Evolutionary conservation across 441 rosid species (phyloP), one percentile per base, ranked within the genome.

Genomic region (Populus hybrid): DNA sequence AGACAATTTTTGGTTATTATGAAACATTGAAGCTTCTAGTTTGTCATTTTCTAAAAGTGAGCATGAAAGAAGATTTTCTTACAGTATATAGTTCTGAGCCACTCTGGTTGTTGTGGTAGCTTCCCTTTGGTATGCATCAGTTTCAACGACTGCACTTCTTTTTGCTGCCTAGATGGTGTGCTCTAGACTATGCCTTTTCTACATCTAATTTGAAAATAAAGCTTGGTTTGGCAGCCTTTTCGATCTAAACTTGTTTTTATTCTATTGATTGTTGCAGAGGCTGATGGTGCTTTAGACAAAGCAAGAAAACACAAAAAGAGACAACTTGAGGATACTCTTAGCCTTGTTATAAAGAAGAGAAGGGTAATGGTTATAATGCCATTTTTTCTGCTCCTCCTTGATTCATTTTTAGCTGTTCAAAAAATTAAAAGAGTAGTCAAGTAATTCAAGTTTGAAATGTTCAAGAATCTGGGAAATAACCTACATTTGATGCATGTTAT

Each of bases 221-320:
- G 63, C 18, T 72, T 70, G 75, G 34, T 21, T 11, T 28, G 71
- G 63, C 72, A 19, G 61, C 70, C 40, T 53, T 72, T 75, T 34
- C 46, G 71, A 70, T 74, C 72, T 26, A 16, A 75, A 80, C 71
- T 64, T 71, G 53, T 36, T 75, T 35, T 7, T 71, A 32, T 78
- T 8, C 78, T 9, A 75, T 79, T 75, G 28, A 70, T 83, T 83
- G 84, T 53, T 88, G 83, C 84, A 95, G 99, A 93, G 88, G 97
- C 98, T 76, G 98, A 93, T 85, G 99, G 99, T 84, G 97, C 99
- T 61, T 81, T 95, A 82, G 99, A 95, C 87, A 95, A 95, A 89
- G 99, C 99, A 38, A 93, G 99, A 82, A 95, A 95, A 85, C 99
- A 95, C 86, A 94, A 91, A 83, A 95, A 94, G 91, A 90, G 99